These are phyloP conservation scores for Pseudogymnoascus sp. DNA, from an alignment of 2,329 filamentous ascomycete species.

Conservation along the genomic window DNA sequence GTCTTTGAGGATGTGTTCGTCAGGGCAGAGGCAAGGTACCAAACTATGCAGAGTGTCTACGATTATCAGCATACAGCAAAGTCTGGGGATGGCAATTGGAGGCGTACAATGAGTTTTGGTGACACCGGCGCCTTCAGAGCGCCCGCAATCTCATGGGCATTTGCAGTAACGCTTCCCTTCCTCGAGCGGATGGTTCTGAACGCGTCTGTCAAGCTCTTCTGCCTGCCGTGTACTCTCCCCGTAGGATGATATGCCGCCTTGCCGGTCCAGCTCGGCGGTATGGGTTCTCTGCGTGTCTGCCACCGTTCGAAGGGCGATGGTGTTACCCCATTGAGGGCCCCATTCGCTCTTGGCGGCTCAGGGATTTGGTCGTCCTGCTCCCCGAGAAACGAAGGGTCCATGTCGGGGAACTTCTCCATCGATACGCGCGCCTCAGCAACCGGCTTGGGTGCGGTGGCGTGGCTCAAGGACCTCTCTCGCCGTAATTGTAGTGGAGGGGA, in stretches of 20 bases:
- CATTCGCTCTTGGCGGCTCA: constrained; percentile 15
- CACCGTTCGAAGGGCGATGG: constrained; percentile 43
- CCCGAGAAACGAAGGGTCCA: constrained; percentile 20
- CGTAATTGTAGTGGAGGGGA: background rate
- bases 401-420: constrained; percentile 53
- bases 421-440: background rate
- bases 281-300: constrained; percentile 35
- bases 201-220: constrained; percentile 87
- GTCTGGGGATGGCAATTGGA: background rate
- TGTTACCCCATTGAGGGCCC: constrained; percentile 21
- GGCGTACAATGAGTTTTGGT: constrained; percentile 70
- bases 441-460: background rate
- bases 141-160: constrained; percentile 87
- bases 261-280: constrained; percentile 27
- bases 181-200: constrained; percentile 72
- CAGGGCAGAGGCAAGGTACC: constrained; percentile 92
- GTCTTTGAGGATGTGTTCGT: constrained; percentile 98
- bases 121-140: constrained; percentile 86
- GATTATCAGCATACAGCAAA: constrained; percentile 23
- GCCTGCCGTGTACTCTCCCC: constrained; percentile 51
- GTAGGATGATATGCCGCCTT: background rate
- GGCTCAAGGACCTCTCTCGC: constrained; percentile 4
- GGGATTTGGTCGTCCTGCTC: constrained; percentile 9
- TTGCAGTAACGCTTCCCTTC: constrained; percentile 80
- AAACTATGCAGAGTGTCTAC: constrained; percentile 76